Percentiles rank a stretch among this genome's conserved stretches.
phyloP scores from a whole-genome alignment of 495 filamentous ascomycete genomes.

The Neurospora pannonica region DNA sequence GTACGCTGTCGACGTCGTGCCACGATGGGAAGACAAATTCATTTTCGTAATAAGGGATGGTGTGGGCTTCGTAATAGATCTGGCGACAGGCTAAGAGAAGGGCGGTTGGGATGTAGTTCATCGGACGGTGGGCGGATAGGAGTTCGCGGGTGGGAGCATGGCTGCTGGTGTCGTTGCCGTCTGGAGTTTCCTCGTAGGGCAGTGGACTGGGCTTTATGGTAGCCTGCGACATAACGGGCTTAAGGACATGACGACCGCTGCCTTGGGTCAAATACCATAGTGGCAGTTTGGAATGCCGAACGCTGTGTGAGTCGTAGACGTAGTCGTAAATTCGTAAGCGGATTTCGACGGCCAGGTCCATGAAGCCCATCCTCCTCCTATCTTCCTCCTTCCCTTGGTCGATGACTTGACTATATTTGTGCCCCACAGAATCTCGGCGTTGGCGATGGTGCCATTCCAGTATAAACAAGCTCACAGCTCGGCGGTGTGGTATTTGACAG shows the following conservation, averaged over 20 bases:
- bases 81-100: constrained; percentile 21
- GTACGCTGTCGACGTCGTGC: constrained; percentile 7
- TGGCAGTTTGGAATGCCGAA: constrained; percentile 36
- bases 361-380: constrained; percentile 7
- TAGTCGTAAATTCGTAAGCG: constrained; percentile 26
- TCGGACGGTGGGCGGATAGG: constrained; percentile 20
- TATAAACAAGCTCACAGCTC: not conserved
- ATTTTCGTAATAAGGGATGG: constrained; percentile 24
- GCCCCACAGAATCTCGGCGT: not conserved
- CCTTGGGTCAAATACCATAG: constrained; percentile 22
- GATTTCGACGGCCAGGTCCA: constrained; percentile 26
- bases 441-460: not conserved
- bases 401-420: not conserved
- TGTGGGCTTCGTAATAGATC: constrained; percentile 23
- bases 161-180: not conserved
- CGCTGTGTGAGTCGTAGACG: constrained; percentile 17
- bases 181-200: not conserved
- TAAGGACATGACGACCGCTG: constrained; percentile 17
- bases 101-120: constrained; percentile 19
- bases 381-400: constrained; percentile 1
- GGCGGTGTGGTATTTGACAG: not conserved
- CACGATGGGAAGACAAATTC: constrained; percentile 31
- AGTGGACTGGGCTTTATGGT: not conserved
- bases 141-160: constrained; percentile 2
- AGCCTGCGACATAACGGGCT: constrained; percentile 5